Evolutionary conservation across 805 yeast genomes (phyloP).

Genomic region (Cyberlindnera suaveolens): DNA sequence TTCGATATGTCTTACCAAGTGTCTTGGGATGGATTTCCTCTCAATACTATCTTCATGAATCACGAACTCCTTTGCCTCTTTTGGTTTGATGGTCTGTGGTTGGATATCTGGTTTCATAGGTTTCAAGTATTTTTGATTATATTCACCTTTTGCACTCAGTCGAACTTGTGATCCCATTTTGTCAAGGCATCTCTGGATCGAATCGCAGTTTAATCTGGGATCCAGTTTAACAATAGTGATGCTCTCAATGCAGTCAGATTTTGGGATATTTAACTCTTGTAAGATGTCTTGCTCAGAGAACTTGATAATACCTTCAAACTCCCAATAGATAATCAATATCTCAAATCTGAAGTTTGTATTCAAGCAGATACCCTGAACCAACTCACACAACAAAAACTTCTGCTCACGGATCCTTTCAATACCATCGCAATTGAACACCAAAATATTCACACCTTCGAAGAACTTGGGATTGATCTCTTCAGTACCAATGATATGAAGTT

Average conservation of each 20-base stretch:
- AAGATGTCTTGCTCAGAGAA: constrained; percentile 25
- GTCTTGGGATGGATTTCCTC: constrained; percentile 6
- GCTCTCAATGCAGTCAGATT: constrained; percentile 24
- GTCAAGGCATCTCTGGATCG: constrained; percentile 21
- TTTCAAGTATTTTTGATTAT: constrained; percentile 15
- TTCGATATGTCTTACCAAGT: constrained; percentile 9
- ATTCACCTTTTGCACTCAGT: constrained; percentile 30
- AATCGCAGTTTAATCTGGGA: constrained; percentile 19
- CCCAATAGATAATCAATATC: constrained; percentile 33
- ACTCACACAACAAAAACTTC: constrained; percentile 22
- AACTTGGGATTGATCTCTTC: constrained; percentile 20
- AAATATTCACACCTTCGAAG: constrained; percentile 26
- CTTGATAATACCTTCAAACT: constrained; percentile 26
- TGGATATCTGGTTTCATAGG: background rate
- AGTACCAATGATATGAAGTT: constrained; percentile 20
- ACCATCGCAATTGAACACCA: constrained; percentile 35
- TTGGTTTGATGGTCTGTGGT: too few species aligned
- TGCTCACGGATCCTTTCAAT: constrained; percentile 27
- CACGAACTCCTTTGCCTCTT: too few species aligned
- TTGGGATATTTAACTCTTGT: constrained; percentile 23
- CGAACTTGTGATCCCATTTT: constrained; percentile 15
- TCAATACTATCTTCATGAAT: background rate
- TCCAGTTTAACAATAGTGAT: constrained; percentile 27
- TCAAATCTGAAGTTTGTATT: constrained; percentile 29
- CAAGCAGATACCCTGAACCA: constrained; percentile 29